phyloP scores from a whole-genome alignment of 2,329 filamentous ascomycete genomes.

The Ilyonectria destructans region DNA sequence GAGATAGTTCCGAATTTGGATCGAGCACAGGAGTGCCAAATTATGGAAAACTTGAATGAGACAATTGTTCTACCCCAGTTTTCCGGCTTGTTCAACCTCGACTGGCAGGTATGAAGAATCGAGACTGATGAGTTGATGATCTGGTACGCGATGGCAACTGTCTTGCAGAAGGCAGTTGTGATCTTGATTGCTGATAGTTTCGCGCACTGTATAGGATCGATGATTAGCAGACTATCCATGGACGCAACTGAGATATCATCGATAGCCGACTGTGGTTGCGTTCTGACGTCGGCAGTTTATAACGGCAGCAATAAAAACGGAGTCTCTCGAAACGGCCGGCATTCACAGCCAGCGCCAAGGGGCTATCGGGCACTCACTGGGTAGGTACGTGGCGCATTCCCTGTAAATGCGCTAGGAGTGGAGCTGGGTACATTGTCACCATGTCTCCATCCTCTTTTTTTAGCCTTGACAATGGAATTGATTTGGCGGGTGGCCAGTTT shows the following conservation, averaged over 20 bases:
- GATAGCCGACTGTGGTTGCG: neutral
- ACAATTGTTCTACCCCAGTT: slow-evolving; percentile 34
- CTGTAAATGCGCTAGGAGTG: neutral
- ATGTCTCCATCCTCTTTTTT: neutral
- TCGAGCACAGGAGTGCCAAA: too few relatives aligned
- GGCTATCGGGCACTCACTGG: neutral
- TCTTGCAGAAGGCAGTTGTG: slow-evolving; percentile 67
- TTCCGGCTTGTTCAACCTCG: neutral
- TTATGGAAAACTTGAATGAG: slow-evolving; percentile 41
- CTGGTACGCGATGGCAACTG: slow-evolving; percentile 69
- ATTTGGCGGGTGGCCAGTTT: slow-evolving; percentile 13
- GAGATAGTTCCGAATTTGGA: too few relatives aligned
- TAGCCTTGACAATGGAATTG: slow-evolving; percentile 1
- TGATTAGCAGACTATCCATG: slow-evolving; percentile 19
- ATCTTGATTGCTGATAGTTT: slow-evolving; percentile 50
- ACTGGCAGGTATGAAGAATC: neutral
- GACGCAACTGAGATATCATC: neutral
- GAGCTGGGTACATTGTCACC: neutral
- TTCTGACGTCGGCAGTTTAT: neutral
- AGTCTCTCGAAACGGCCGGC: neutral
- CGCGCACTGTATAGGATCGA: slow-evolving; percentile 8
- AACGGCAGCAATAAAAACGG: neutral
- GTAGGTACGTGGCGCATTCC: neutral
- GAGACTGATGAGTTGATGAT: slow-evolving; percentile 55
- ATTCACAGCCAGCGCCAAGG: neutral